A percentile compares a stretch with the other conserved stretches of the same genome.
These are phyloP conservation scores for Lablab purpureus DNA, from an alignment of 306 rosid genomes.

Conservation along the genomic window DNA sequence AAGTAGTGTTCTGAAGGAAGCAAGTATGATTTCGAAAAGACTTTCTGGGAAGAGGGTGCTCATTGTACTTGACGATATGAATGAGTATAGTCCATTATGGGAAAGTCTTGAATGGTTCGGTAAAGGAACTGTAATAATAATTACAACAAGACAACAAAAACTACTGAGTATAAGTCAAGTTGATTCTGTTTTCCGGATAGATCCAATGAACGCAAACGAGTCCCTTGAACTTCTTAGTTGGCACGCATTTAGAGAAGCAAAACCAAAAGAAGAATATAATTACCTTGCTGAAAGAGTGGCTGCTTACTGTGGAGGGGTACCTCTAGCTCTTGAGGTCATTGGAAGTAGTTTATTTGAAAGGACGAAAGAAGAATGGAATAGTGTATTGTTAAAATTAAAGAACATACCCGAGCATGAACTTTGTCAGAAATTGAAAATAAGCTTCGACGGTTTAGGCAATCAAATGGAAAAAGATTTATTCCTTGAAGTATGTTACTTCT, in stretches of 20 bases:
- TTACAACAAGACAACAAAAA: slow-evolving; percentile 39
- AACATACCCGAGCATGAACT: slow-evolving; percentile 25
- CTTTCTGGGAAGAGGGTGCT: too few relatives aligned
- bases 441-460: slow-evolving; percentile 4
- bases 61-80: too few relatives aligned
- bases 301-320: slow-evolving; percentile 42
- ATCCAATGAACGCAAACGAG: slow-evolving; percentile 6
- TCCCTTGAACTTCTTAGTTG: slow-evolving; percentile 16
- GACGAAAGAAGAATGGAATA: slow-evolving; percentile 17
- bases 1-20: accelerated
- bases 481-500: slow-evolving; percentile 46
- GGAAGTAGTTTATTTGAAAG: slow-evolving; percentile 37
- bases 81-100: accelerated
- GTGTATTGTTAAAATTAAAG: slow-evolving; percentile 39
- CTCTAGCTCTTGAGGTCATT: slow-evolving; percentile 48
- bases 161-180: slow-evolving; percentile 1
- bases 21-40: too few relatives aligned
- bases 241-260: slow-evolving; percentile 44
- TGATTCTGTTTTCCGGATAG: neutral
- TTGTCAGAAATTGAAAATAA: neutral
- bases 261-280: neutral
- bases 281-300: neutral
- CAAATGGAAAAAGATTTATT: neutral
- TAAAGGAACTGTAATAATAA: slow-evolving; percentile 42
- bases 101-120: too few relatives aligned